These are phyloP conservation scores for Phytophthora pini DNA, from an alignment of 352 stramenopile genomes.

Conservation along the genomic window DNA sequence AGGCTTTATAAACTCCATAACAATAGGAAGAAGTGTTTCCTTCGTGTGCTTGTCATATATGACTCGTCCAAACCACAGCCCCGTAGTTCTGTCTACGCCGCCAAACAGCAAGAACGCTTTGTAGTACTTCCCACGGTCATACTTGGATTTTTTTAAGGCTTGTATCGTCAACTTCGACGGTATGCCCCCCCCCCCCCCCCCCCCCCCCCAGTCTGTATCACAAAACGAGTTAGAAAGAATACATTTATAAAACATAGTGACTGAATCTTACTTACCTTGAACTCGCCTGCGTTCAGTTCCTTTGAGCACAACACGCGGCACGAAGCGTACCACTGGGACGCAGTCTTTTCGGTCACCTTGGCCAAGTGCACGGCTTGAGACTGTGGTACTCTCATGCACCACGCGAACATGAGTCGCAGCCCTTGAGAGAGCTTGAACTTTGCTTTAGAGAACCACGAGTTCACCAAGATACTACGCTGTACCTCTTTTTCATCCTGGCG, in stretches of 20 bases:
- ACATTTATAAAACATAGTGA: background rate
- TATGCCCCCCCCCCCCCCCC: background rate
- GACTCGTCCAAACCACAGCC: background rate
- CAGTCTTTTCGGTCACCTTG: too few relatives aligned
- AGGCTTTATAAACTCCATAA: too few relatives aligned
- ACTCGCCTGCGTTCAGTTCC: constrained; percentile 1
- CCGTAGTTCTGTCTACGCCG: background rate
- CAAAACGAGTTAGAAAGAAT: constrained; percentile 3
- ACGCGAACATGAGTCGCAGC: constrained; percentile 5
- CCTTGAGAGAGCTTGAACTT: background rate
- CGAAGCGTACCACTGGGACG: background rate
- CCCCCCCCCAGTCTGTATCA: constrained; percentile 9
- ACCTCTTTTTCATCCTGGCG: too few relatives aligned
- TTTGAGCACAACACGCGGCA: constrained; percentile 9
- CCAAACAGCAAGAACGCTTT: background rate
- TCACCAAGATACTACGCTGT: too few relatives aligned
- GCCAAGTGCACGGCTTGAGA: constrained; percentile 6
- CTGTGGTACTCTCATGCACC: constrained; percentile 1
- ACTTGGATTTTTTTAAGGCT: constrained; percentile 1
- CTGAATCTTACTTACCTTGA: constrained; percentile 7
- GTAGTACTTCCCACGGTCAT: background rate
- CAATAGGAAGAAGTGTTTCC: too few relatives aligned
- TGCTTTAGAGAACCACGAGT: too few relatives aligned
- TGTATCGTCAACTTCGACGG: background rate
- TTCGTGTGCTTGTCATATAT: background rate